Evolutionary conservation across 352 stramenopile genomes (phyloP), one percentile per base, ranked within the genome.

Genomic region (Pythium diclinum): DNA sequence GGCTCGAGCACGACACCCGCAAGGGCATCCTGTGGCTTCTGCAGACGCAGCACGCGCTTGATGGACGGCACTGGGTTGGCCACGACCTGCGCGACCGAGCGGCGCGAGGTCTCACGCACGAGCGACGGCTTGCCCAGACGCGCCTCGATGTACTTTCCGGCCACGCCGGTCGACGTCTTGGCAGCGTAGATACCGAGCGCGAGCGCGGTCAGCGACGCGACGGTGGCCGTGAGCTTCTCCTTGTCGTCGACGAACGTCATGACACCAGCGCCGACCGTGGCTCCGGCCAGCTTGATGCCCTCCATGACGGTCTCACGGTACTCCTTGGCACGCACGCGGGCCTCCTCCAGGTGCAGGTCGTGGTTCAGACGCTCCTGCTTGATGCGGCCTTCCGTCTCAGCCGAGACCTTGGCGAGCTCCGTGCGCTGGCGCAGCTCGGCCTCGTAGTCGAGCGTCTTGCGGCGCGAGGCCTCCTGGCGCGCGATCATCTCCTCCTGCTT

Each of bases 401-500:
- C 97, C 19, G 95, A 81, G 13, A 98, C 96, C 69, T 97, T 98
- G 65, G 95, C 93, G 30, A 99, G 72, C 75, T 99, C 97, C 1
- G 96, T 98, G 73, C 95, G 88, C 64, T 96, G 89, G 46, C 95
- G 84, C 60, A 98, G 76, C 71, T 98, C 92, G 25, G 95, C 95
- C 78, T 99, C 97, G 70, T 99, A 97, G 74, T 99, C 95, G 47
- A 98, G 85, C 19, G 97, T 99, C 81, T 99, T 98, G 53, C 97
- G 91, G 69, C 96, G 82, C 73, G 98, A 97, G 19, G 90, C 86
- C 81, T 99, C 97, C 72, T 99, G 94, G 52, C 95, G 85, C 61
- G 88, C 85, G 4, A 98, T 85, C 77, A 98, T 98, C 83, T 99
- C 97, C 81, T 99, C 97, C 80, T 99, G 94, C 74, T 99, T 99